Conservation (phyloP, 768 basidiomycete species). For the Mycena epipterygia region DNA sequence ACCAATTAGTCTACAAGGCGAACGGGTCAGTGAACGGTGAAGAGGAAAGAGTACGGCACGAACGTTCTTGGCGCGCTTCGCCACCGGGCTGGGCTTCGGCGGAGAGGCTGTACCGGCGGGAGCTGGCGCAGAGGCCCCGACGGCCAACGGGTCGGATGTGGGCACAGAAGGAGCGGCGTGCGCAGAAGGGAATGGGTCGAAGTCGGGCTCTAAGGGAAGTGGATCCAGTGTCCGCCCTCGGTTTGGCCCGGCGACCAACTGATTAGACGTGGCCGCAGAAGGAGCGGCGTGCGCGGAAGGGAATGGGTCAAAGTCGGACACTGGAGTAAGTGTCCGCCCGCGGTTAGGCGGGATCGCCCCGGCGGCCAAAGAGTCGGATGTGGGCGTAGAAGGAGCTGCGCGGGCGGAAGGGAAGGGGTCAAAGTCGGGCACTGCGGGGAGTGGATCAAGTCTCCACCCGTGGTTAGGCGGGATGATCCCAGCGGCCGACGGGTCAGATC, state of each 20-base stretch:
- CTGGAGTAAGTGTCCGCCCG: not conserved
- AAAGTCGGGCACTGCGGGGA: not conserved
- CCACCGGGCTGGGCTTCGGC: not conserved
- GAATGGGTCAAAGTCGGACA: not conserved
- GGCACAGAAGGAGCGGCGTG: not conserved
- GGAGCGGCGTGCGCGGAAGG: not conserved
- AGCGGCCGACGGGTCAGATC: too few species aligned
- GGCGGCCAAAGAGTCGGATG: too few species aligned
- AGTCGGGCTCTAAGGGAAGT: not conserved
- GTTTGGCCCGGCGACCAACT: not conserved
- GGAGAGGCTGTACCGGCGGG: not conserved
- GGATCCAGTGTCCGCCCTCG: not conserved
- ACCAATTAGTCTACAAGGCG: constrained; percentile 4
- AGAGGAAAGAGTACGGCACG: not conserved
- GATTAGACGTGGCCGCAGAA: not conserved
- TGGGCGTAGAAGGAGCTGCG: not conserved
- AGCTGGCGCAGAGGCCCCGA: too few species aligned
- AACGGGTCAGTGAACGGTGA: not conserved
- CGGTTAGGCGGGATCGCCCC: too few species aligned
- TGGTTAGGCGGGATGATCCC: too few species aligned
- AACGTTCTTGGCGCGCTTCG: not conserved
- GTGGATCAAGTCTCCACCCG: not conserved
- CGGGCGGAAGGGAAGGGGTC: not conserved
- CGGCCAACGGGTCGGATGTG: too few species aligned
- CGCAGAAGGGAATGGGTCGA: not conserved